Evolutionary conservation across 75 land plant genomes (phyloP).

Genomic region (Cupressus sempervirens): DNA sequence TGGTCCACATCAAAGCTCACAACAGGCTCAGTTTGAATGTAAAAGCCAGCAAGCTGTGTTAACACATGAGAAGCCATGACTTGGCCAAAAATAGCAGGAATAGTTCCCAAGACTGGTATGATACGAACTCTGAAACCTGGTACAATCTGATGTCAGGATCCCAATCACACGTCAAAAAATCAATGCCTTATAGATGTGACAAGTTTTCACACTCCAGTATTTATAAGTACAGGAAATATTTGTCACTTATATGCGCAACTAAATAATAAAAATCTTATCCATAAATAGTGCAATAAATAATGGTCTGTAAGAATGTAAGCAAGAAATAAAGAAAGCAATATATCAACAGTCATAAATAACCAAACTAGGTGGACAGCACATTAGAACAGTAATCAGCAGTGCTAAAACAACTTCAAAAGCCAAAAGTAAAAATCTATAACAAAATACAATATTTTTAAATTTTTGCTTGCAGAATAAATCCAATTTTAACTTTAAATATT

Average conservation of each 20-base stretch:
- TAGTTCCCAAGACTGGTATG: slow-evolving; percentile 93
- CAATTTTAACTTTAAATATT: not conserved
- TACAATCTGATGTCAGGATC: slow-evolving; percentile 57
- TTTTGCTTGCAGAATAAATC: no score
- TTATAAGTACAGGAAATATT: not conserved
- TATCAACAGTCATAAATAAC: not conserved
- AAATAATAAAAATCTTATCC: not conserved
- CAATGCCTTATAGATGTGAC: slow-evolving; percentile 3
- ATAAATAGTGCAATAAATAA: not conserved
- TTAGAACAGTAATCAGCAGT: not conserved
- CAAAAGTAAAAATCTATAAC: not conserved
- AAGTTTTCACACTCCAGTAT: not conserved
- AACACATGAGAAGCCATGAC: slow-evolving; percentile 96
- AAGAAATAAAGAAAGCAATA: not conserved
- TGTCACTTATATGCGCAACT: not conserved
- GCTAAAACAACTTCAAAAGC: not conserved
- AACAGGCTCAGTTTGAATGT: slow-evolving; percentile 80
- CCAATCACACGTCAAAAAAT: slow-evolving; percentile 11
- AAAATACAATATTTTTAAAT: no score
- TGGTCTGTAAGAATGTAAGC: not conserved
- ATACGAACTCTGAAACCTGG: slow-evolving; percentile 98
- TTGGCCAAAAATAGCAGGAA: slow-evolving; percentile 99
- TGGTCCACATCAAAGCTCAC: slow-evolving; percentile 88
- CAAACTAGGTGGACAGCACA: not conserved
- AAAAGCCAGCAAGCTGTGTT: slow-evolving; percentile 72